These are phyloP conservation scores for Penicillium bovifimosum DNA, from an alignment of 495 filamentous ascomycete species.

Conservation along the genomic window DNA sequence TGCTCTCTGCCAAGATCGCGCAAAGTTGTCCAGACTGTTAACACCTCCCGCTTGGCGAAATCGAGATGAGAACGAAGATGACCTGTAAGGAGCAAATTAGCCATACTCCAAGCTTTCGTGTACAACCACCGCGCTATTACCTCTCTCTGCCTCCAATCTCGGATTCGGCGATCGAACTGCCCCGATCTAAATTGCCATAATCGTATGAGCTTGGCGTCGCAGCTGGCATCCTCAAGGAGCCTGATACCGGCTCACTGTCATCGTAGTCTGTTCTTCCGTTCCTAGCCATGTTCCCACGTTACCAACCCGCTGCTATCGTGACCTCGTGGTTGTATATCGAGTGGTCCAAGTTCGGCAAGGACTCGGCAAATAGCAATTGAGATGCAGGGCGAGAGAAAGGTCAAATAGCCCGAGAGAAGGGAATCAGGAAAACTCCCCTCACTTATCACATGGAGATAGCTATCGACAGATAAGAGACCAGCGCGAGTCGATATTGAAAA, in stretches of 20 bases:
- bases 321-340: background rate
- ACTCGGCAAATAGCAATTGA: background rate
- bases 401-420: background rate
- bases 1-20: conserved; percentile 88
- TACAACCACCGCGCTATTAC: background rate
- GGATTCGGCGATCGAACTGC: conserved; percentile 12
- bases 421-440: conserved; percentile 1
- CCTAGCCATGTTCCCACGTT: conserved; percentile 9
- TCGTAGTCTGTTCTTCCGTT: conserved; percentile 4
- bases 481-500: background rate
- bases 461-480: conserved; percentile 4
- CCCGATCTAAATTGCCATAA: conserved; percentile 9
- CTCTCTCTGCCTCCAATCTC: conserved; percentile 18
- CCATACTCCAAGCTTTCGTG: background rate
- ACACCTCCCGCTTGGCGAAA: conserved; percentile 80
- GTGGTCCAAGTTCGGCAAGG: background rate
- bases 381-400: background rate
- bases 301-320: background rate
- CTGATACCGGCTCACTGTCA: conserved; percentile 4
- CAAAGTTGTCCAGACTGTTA: conserved; percentile 93
- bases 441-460: conserved; percentile 11
- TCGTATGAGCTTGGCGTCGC: conserved; percentile 16
- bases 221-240: conserved; percentile 11
- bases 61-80: conserved; percentile 67
- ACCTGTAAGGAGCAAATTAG: conserved; percentile 15